Conservation (phyloP, 2,329 filamentous ascomycete genomes). For the Penicillium brevicompactum region DNA sequence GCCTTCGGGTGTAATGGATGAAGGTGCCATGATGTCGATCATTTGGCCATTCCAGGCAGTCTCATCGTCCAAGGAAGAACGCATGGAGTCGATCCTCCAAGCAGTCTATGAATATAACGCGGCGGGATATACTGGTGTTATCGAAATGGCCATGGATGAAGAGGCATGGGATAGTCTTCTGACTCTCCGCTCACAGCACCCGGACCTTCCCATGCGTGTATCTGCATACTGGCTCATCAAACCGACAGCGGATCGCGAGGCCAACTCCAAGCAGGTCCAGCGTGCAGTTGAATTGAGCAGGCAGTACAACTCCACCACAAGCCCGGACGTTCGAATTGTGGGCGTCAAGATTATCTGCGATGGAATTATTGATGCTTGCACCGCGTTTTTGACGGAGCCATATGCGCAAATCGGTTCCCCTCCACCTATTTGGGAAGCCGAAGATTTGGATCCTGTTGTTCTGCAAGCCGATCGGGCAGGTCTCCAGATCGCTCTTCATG, state of each 20-base stretch:
- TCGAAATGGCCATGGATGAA: conserved; percentile 58
- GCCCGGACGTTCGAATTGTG: conserved; percentile 47
- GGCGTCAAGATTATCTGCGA: conserved; percentile 55
- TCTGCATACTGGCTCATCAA: conserved; percentile 53
- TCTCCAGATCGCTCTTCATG: conserved; percentile 53
- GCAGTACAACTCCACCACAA: conserved; percentile 44
- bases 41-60: conserved; percentile 53
- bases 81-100: conserved; percentile 40
- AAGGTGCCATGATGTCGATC: conserved; percentile 47
- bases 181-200: conserved; percentile 32
- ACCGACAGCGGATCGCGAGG: conserved; percentile 40
- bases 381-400: conserved; percentile 24
- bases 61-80: conserved; percentile 45
- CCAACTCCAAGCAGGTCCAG: conserved; percentile 48
- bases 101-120: conserved; percentile 48
- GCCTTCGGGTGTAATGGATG: conserved; percentile 48
- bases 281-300: conserved; percentile 45
- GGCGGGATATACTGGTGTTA: conserved; percentile 50
- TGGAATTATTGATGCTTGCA: conserved; percentile 51
- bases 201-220: conserved; percentile 43
- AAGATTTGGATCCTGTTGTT: conserved; percentile 46
- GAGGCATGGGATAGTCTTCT: conserved; percentile 48
- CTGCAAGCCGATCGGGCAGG: conserved; percentile 44
- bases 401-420: conserved; percentile 39
- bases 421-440: conserved; percentile 46